Base-by-base conservation (phyloP, 805 yeast genomes). In the Kluyveromyces lactis region DNA sequence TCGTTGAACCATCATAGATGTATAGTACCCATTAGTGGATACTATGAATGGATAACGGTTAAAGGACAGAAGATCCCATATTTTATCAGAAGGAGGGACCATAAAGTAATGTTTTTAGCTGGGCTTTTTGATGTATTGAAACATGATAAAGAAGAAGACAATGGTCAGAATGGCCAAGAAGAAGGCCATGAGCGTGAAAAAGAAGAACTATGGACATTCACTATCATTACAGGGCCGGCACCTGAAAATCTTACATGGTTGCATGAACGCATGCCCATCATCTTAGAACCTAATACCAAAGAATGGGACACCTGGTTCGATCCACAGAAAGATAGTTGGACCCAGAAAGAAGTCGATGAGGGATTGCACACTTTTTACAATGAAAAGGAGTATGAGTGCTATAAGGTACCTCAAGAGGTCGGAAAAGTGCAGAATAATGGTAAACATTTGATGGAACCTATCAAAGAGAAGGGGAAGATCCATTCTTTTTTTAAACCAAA, bases 211-310 rank as follows among this genome's bases (percentile, higher is more conserved):
- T 61, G 67, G 30, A 71, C 81, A 1, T 86, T 72, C 49, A 76
- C 94, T 0, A 75, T 89, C 1, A 68, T 86, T 1, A 89, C 97
- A 0, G 81, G 83, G 0, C 73, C 75, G 1, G 90, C 95, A 0
- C 72, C 79, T 0, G 58, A 68, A 28, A 72, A 72, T 33, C 46
- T 87, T 45, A 58, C 64, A 31, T 80, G 86, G 83, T 58, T 89
- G 2, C 96, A 89, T 55, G 59, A 64, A 1, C 66, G 97, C 18
- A 85, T 86, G 77, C 97, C 97, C 0, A 66, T 82, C 2, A 69
- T 86, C 11, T 41, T 86, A 4, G 69, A 65, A 21, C 84, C 86
- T 0, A 77, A 73, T 0, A 60, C 77, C 0, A 48, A 63, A n/a
- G 73, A 69, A 30, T 77, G 89, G 73, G 55, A 69, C 4, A 50